Base-by-base conservation (phyloP, 805 yeast genomes). In the Tetrapisispora namnaoensis region DNA sequence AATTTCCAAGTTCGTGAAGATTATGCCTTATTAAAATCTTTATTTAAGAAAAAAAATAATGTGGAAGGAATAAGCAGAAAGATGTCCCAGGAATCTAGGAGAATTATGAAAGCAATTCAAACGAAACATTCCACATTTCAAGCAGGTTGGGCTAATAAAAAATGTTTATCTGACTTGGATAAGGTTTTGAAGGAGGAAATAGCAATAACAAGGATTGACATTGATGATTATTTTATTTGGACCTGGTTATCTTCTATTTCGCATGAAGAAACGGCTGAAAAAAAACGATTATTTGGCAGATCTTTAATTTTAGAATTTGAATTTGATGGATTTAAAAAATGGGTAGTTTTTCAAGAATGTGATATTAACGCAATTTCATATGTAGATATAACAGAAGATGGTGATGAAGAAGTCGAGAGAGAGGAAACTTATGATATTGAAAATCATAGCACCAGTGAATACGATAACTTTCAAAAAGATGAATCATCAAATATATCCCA, bases 151-250 rank as follows among this genome's bases (percentile, higher is more conserved):
- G 67, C 70, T 4, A 54, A 56, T 22, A 57, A 65, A 40, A 58
- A 55, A 37, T 56, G 67, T 46, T 41, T 60, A 35, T 45, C 59
- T 37, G 54, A 60, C 42, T 50, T 48, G 13, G 43, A 55, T 9
- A 47, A 55, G 9, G 16, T 17, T 27, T 56, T 56, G 52, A 53
- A 65, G 40, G 63, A 55, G 53, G 62, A 50, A 59, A 74, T 53
- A 18, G 52, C 58, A 27, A 72, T 86, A 10, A 69, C 77, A 9
- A 75, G 85, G 51, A 82, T 85, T 1, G 75, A 86, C 6, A 78
- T 88, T 18, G 95, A 86, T 63, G 96, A 88, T 63, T 88, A 84
- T 63, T 88, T 82, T 59, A 86, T 87, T 28, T 88, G 96, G 96
- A 78, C 95, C 0, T 88, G 96, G 96, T 70, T 87, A 59, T 79